Conservation (phyloP, 805 yeast genomes). For the Saturnispora dispora region DNA sequence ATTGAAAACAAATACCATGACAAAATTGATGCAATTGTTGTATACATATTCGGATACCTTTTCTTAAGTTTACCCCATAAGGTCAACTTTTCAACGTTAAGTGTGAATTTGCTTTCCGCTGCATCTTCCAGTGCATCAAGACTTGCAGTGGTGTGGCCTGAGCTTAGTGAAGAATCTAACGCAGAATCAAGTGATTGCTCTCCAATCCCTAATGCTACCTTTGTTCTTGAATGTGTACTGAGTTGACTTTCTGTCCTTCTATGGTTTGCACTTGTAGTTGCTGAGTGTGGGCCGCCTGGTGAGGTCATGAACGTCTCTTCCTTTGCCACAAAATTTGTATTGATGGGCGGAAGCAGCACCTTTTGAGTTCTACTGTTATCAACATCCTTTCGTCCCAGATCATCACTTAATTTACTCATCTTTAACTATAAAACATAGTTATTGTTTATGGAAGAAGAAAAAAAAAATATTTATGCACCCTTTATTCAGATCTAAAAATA, state of each 20-base stretch:
- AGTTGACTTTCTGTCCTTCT: slow-evolving; percentile 1
- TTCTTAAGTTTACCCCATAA: slow-evolving; percentile 10
- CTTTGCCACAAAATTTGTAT: background rate
- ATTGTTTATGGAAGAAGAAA: background rate
- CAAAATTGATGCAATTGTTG: slow-evolving; percentile 22
- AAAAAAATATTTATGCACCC: background rate
- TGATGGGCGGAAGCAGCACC: background rate
- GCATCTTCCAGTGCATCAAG: background rate
- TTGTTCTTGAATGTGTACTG: slow-evolving; percentile 4
- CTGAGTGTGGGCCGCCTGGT: background rate
- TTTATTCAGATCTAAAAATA: background rate
- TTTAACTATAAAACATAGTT: background rate
- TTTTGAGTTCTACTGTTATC: background rate
- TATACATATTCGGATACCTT: slow-evolving; percentile 23
- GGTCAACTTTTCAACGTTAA: background rate
- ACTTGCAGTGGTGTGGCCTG: background rate
- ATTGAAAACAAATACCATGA: slow-evolving; percentile 64
- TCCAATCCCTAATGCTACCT: background rate
- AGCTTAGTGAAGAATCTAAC: background rate
- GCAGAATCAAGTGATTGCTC: background rate
- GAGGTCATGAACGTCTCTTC: background rate
- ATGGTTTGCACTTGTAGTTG: slow-evolving; percentile 4
- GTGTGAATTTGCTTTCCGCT: background rate
- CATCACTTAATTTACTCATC: background rate
- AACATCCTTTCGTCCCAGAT: background rate